phyloP scores from a whole-genome alignment of 2,329 filamentous ascomycete genomes.

The Orbilia blumenaviensis region DNA sequence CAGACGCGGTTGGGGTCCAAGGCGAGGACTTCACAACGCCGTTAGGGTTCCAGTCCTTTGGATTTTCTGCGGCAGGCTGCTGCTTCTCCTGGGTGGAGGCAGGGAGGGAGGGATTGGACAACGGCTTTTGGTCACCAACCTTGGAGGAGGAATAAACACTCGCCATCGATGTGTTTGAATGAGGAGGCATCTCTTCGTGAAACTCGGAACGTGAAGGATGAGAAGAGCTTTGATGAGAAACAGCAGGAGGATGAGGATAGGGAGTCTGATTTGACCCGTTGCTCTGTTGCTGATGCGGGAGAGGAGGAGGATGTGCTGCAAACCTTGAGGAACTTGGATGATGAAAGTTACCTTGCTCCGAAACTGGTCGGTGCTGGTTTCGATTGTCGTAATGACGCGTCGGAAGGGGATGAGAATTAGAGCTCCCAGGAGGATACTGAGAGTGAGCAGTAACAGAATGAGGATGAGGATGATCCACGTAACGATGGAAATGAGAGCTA shows the following conservation, averaged over 20 bases:
- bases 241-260: slow-evolving; percentile 28
- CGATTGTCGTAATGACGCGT: slow-evolving; percentile 10
- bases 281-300: slow-evolving; percentile 26
- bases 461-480: slow-evolving; percentile 18
- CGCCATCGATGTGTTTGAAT: slow-evolving; percentile 1
- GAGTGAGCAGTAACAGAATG: slow-evolving; percentile 7
- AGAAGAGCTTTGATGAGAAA: slow-evolving; percentile 12
- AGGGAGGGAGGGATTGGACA: slow-evolving; percentile 2
- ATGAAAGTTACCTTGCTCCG: slow-evolving; percentile 10
- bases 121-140: slow-evolving; percentile 18
- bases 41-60: slow-evolving; percentile 36
- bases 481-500: slow-evolving; percentile 14
- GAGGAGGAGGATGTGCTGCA: slow-evolving; percentile 9
- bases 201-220: slow-evolving; percentile 9
- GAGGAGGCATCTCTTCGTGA: slow-evolving; percentile 5
- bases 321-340: slow-evolving; percentile 3
- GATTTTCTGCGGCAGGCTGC: background rate
- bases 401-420: slow-evolving; percentile 12
- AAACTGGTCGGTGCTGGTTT: background rate
- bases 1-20: slow-evolving; percentile 40
- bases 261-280: slow-evolving; percentile 14
- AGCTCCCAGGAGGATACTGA: slow-evolving; percentile 22
- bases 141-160: background rate
- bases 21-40: slow-evolving; percentile 32
- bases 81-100: slow-evolving; percentile 14